phyloP scores from a whole-genome alignment of 75 land plant species.

The Sequoiadendron giganteum region DNA sequence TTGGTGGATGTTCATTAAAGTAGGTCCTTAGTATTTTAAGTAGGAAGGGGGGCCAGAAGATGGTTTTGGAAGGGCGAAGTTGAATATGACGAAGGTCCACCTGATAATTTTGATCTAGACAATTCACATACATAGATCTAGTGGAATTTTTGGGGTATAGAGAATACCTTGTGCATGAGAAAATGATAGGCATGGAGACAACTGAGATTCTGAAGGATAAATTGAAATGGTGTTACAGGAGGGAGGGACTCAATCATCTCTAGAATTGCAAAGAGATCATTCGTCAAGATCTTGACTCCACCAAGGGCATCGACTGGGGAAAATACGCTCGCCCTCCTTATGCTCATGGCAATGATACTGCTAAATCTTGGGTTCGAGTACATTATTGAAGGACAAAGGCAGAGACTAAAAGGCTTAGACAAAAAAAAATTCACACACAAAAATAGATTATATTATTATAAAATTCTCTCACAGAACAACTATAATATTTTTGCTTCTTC shows the following conservation, averaged over 20 bases:
- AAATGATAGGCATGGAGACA: conserved; percentile 87
- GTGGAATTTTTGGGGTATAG: conserved; percentile 74
- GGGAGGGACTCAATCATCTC: conserved; percentile 91
- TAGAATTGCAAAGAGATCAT: conserved; percentile 85
- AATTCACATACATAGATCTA: conserved; percentile 67
- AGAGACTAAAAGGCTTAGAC: too few species aligned
- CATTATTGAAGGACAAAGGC: too few species aligned
- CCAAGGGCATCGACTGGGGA: conserved; percentile 89
- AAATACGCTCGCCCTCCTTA: conserved; percentile 75
- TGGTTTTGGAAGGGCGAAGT: conserved; percentile 58
- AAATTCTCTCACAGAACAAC: too few species aligned
- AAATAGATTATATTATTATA: too few species aligned
- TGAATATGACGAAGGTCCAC: conserved; percentile 46
- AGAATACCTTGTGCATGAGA: conserved; percentile 87
- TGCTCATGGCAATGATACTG: conserved; percentile 37
- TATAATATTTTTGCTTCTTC: too few species aligned
- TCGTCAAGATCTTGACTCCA: conserved; percentile 75
- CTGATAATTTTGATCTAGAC: conserved; percentile 78
- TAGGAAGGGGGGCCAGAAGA: too few species aligned
- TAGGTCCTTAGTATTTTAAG: too few species aligned
- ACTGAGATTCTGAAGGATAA: conserved; percentile 85
- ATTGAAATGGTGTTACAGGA: conserved; percentile 79
- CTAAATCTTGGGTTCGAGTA: too few species aligned
- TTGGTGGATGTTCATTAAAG: too few species aligned
- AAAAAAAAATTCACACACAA: too few species aligned